Conservation (phyloP, 2,329 filamentous ascomycete species). For the Calonectria montana region DNA sequence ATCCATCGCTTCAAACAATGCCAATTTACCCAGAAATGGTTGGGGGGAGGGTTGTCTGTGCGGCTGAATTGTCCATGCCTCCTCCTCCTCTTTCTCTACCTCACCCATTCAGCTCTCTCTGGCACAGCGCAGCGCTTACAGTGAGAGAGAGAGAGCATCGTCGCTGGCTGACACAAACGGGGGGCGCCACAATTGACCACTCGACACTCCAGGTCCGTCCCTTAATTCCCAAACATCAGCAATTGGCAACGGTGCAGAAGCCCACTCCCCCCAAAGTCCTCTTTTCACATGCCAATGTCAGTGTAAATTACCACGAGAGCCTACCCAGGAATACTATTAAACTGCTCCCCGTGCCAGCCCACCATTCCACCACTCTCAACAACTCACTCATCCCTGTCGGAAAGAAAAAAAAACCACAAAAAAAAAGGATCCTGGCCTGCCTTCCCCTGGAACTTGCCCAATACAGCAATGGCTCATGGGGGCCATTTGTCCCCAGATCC, state of each 20-base stretch:
- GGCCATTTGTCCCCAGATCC: constrained; percentile 17
- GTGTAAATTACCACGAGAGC: not conserved
- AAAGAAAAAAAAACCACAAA: not conserved
- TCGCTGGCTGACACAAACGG: constrained; percentile 10
- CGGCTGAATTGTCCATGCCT: constrained; percentile 13
- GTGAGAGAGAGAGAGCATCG: too few species aligned
- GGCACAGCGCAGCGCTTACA: too few species aligned
- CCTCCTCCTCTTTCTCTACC: not conserved
- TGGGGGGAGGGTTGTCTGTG: constrained; percentile 2
- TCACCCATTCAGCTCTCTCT: not conserved
- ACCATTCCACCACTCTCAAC: not conserved
- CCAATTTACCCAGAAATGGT: not conserved
- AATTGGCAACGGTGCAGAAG: not conserved
- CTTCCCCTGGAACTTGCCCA: constrained; percentile 17
- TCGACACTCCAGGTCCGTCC: not conserved
- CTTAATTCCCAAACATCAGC: not conserved
- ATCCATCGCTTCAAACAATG: constrained; percentile 1
- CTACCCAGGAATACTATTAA: not conserved
- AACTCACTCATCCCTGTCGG: not conserved
- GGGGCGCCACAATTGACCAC: not conserved
- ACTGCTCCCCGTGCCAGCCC: not conserved
- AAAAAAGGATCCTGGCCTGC: constrained; percentile 1
- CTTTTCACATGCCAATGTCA: constrained; percentile 3
- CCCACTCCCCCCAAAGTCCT: not conserved
- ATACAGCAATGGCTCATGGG: constrained; percentile 18